Evolutionary conservation across 345 rosid species (phyloP), one percentile per base, ranked within the genome.

Genomic region (Salix exigua): DNA sequence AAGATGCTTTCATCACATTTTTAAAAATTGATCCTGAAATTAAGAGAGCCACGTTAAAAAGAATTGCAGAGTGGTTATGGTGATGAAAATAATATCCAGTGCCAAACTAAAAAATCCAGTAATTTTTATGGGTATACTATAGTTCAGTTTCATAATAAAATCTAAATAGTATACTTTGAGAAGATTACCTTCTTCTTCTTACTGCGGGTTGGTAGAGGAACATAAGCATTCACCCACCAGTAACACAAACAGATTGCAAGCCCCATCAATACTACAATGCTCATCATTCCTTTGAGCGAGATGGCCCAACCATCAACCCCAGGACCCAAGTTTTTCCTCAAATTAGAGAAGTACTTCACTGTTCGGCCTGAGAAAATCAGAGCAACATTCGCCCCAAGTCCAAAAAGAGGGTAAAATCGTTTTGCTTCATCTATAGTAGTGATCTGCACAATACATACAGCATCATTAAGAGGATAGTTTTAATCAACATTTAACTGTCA

Each of bases 221-320:
- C 97, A 70, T 23, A 88, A 25, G 74, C 78, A 83, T 95, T 91
- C 81, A 88, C 97, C 97, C 99, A 95, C 99, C 99, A 95, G 88
- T 95, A 95, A 40, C 89, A 83, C 80, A 84, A 84, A 84, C 97
- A 95, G 33, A 95, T 95, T 26, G 91, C 81, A 1, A 93, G 83
- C 19, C 99, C 99, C 97, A 93, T 88, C 76, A 87, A 70, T 5
- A 95, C 97, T 63, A 95, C 99, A 70, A 95, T 92, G 84, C 93
- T 91, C 97, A 95, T 95, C 99, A 95, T 95, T 18, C 82, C 99
- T 83, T 90, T 93, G 77, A 95, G 86, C 73, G 99, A 93, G 78
- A 93, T 68, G 61, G 99, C 97, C 99, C 99, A 95, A 51, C 99
- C 99, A 86, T 95, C 99, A 76, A 95, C 97, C 80, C 99, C 97